Evolutionary conservation across 805 yeast genomes (phyloP), one percentile per base, ranked within the genome.

Genomic region (Huiozyma naganishii): DNA sequence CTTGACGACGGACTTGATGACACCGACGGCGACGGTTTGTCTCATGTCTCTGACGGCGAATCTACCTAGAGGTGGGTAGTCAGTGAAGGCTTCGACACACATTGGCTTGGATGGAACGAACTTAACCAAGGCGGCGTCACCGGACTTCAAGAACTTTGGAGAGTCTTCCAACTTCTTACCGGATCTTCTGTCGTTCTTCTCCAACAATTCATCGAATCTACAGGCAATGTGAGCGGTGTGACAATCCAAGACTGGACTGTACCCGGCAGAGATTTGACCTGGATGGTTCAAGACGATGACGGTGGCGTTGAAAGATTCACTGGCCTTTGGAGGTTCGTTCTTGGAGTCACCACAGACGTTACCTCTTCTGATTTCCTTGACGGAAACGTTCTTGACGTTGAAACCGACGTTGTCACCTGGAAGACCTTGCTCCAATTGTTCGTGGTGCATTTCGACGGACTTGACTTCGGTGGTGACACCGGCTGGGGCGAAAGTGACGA

Each of bases 11-110:
- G 87, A 72, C 82, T 90, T 90, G 84, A 90, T 84, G 69, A 89
- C 95, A 85, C 97, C 97, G 70, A 89, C 97, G 70, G 97, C 97
- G 66, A 89, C 97, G 64, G 97, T 89, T 77, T 88, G 96, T 84
- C 97, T 85, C 97, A 88, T 88, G 77, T 88, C 97, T 84, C 97
- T 89, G 80, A 88, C 96, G 70, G 90, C 90, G 74, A 90, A 77
- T 82, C 97, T 88, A 74, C 95, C 92, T 71, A 90, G 73, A 74
- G 94, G 95, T 70, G 90, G 95, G 81, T 90, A 88, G 67, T 87
- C 92, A 66, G 80, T 73, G 81, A 80, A 90, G 59, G 90, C 77
- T 74, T 90, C 96, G 58, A 89, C 95, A 72, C 96, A 89, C 76
- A 90, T 78, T 64, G 95, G 89, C 78, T 84, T 88, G 62, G 84